Percentiles rank a stretch among this genome's conserved stretches.
Evolutionary conservation across 352 stramenopile species (phyloP).

Genomic region (Bremia lactucae): DNA sequence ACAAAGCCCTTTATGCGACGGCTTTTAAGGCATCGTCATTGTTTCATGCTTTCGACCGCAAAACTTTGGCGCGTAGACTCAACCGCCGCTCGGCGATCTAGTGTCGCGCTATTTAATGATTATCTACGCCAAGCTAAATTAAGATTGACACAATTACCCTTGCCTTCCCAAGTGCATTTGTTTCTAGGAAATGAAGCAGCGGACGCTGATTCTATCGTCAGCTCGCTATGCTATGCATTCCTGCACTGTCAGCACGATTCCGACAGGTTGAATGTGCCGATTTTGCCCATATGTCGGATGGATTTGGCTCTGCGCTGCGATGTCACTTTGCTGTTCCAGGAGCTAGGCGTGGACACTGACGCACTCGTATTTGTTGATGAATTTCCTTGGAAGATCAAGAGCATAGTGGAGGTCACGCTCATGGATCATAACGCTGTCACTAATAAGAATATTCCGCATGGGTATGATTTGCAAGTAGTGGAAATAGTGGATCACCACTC

Average conservation of each 20-base stretch:
- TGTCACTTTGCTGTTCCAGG: constrained; percentile 45
- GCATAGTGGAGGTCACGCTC: constrained; percentile 33
- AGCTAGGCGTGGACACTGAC: constrained; percentile 36
- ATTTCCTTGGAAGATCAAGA: constrained; percentile 41
- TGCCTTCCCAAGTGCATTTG: constrained; percentile 29
- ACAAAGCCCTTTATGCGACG: too few species aligned
- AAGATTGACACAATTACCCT: constrained; percentile 1
- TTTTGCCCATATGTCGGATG: constrained; percentile 51
- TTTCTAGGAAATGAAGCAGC: constrained; percentile 73
- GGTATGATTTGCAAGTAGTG: constrained; percentile 23
- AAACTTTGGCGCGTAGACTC: constrained; percentile 7
- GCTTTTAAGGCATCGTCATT: too few species aligned
- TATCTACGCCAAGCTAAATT: constrained; percentile 12
- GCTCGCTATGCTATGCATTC: constrained; percentile 57
- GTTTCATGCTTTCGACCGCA: constrained; percentile 4
- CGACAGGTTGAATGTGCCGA: constrained; percentile 28
- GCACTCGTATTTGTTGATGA: constrained; percentile 70
- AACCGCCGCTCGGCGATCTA: constrained; percentile 1
- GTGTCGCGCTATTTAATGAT: constrained; percentile 13
- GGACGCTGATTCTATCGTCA: constrained; percentile 79
- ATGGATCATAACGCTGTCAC: constrained; percentile 70
- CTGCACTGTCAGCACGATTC: constrained; percentile 15
- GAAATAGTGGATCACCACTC: constrained; percentile 79
- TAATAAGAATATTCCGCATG: constrained; percentile 36
- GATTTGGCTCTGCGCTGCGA: constrained; percentile 62